Evolutionary conservation across 1,284 basidiomycete species (phyloP), one percentile per base, ranked within the genome.

Genomic region (Trichosporon coremiiforme): DNA sequence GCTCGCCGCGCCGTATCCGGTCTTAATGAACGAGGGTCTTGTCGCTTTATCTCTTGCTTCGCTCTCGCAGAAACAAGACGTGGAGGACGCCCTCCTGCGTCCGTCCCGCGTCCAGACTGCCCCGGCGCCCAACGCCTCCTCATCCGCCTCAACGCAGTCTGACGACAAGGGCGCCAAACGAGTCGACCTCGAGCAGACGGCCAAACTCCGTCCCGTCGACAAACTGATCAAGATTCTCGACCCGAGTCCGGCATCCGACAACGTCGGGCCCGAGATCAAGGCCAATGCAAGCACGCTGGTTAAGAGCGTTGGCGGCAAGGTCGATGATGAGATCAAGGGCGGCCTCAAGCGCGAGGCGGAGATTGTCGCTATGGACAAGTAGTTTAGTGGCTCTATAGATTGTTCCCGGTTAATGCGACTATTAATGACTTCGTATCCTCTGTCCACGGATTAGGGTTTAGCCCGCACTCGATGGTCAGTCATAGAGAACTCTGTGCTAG

Each of bases 1-100:
- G 75, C 85, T 96, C 25, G 88, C 88, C 17, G 88, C 87, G 73
- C 90, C 90, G 79, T 93, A 94, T 78, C 90, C 92, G 0, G 86
- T 94, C 62, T 86, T 98, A 36, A 87, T 97, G 71, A 96, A 95
- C 77, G 96, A 98, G 81, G 93, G 91, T 0, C 86, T 97, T 33
- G 87, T 98, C 33, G 92, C 92, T 1, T 83, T 97, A 71, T 91
- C 90, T 45, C 82, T 98, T 66, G 57, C 57, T 7, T 62, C 57
- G 31, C 17, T 62, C 31, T n/a, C 31, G 4, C 29, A 62, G 7
- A 17, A 20, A 17, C 10, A 2, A 9, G 62, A 10, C 2, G 47
- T 22, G 13, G 67, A 47, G 31, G 62, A 31, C 31, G 33, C 50
- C 13, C 31, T 62, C 12, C 13, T 62, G 31, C 12, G 31, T 15